Evolutionary conservation across 805 yeast species (phyloP).

Genomic region (Metschnikowia cubensis): DNA sequence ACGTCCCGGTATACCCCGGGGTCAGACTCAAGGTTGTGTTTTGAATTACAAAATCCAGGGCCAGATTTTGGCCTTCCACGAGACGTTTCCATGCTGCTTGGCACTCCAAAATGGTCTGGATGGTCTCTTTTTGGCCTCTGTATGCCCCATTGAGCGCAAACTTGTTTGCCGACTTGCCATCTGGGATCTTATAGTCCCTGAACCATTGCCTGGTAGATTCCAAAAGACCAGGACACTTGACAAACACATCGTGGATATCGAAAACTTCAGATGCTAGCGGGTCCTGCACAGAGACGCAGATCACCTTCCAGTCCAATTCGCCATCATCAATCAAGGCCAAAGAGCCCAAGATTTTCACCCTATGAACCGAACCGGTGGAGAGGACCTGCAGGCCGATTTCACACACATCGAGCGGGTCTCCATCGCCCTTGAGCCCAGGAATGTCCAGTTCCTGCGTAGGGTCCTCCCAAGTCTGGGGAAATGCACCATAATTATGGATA

Average conservation of each 20-base stretch:
- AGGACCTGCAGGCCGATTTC: constrained; percentile 77
- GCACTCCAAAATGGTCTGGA: constrained; percentile 79
- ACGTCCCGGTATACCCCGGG: constrained; percentile 7
- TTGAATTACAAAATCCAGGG: constrained; percentile 14
- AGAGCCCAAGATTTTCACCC: constrained; percentile 90
- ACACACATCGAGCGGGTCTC: constrained; percentile 92
- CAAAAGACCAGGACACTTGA: constrained; percentile 85
- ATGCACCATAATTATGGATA: constrained; percentile 97
- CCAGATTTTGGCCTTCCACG: constrained; percentile 53
- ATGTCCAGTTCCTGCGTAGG: constrained; percentile 52
- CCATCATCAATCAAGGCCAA: constrained; percentile 94
- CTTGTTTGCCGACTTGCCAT: constrained; percentile 94
- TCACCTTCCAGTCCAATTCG: constrained; percentile 87
- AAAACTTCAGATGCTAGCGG: constrained; percentile 83
- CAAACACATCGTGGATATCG: constrained; percentile 88
- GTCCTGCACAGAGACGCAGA: constrained; percentile 78
- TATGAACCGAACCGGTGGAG: constrained; percentile 69
- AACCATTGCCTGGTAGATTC: constrained; percentile 98
- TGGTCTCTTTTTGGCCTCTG: constrained; percentile 81
- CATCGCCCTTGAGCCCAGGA: constrained; percentile 65
- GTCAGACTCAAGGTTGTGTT: constrained; percentile 11
- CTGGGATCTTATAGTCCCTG: constrained; percentile 96
- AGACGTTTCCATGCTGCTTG: constrained; percentile 79
- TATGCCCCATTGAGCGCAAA: constrained; percentile 96
- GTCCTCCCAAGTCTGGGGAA: constrained; percentile 93